phyloP scores from a whole-genome alignment of 345 rosid genomes.

The Punica granatum region DNA sequence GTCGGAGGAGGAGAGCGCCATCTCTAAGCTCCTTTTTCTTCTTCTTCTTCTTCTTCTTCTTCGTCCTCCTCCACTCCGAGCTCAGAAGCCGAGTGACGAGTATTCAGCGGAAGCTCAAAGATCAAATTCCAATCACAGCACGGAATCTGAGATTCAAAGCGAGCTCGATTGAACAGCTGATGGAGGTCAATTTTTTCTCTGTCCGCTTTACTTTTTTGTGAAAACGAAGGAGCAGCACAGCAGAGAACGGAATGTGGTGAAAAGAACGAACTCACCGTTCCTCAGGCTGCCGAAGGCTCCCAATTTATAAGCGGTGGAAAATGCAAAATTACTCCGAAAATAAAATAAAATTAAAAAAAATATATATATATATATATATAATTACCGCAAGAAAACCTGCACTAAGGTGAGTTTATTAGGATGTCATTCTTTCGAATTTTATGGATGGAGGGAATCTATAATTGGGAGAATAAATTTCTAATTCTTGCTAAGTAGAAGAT shows the following conservation, averaged over 20 bases:
- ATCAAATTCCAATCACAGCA: constrained; percentile 6
- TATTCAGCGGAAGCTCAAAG: neutral
- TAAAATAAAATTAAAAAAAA: neutral
- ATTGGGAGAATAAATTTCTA: too few relatives aligned
- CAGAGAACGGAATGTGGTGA: neutral
- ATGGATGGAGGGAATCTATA: too few relatives aligned
- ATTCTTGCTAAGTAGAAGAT: too few relatives aligned
- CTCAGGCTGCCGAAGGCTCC: neutral
- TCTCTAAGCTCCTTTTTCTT: constrained; percentile 12
- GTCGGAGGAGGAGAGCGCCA: constrained; percentile 94
- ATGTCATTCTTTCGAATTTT: too few relatives aligned
- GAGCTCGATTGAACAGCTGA: neutral
- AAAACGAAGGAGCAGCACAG: neutral
- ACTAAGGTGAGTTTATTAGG: too few relatives aligned
- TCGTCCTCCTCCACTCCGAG: neutral
- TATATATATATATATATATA: too few relatives aligned
- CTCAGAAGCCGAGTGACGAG: neutral
- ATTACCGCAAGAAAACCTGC: too few relatives aligned
- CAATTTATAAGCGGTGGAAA: neutral
- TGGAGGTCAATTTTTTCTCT: constrained; percentile 1
- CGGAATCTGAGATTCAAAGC: neutral
- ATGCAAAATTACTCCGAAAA: neutral
- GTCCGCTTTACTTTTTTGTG: neutral
- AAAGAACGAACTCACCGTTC: neutral
- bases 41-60: too few relatives aligned